Evolutionary conservation across 2,329 filamentous ascomycete genomes (phyloP), one percentile per base, ranked within the genome.

Genomic region (Eutypa lata): DNA sequence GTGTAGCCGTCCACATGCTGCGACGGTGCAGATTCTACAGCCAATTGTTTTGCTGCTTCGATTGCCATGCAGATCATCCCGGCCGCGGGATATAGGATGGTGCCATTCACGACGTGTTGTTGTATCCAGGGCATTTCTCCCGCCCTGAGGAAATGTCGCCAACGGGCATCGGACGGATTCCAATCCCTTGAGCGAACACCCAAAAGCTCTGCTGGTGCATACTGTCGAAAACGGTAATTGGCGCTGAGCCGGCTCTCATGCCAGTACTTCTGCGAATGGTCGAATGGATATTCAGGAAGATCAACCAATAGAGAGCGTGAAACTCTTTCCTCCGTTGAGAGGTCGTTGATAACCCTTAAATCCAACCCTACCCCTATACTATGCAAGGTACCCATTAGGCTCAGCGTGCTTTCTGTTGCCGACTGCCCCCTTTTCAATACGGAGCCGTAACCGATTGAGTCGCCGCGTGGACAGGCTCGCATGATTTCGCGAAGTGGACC

Each of bases 111-210:
- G 37, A 69, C 59, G 52, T 80, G 76, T 48, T 79, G 69, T 2
- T 62, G 59, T 0, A 76, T 51, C 77, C 77, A 80, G 0, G 73
- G 71, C 4, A 68, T 59, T 7, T 74, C 70, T 2, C 68, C 55
- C 0, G 71, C 35, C 0, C 66, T 62, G 2, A 79, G 62, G n/a
- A 74, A 63, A 48, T 75, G 72, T 7, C 76, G 64, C 78, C 78
- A 80, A 1, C 53, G 47, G 3, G 62, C 57, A 1, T 61, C 55
- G 7, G 52, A 47, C 0, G 62, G 55, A 28, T 62, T 55, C 54
- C 58, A 62, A 21, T 63, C 60, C 1, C 35, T 11, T 1, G 54
- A 38, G 0, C 52, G 58, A 3, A 51, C 53, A 6, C 66, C 65
- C 4, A 72, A 57, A 10, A 68, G 59, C 10, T 66, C 58, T 3